Evolutionary conservation across 2,329 filamentous ascomycete species (phyloP).

Genomic region (Emmonsiellopsis sp.): DNA sequence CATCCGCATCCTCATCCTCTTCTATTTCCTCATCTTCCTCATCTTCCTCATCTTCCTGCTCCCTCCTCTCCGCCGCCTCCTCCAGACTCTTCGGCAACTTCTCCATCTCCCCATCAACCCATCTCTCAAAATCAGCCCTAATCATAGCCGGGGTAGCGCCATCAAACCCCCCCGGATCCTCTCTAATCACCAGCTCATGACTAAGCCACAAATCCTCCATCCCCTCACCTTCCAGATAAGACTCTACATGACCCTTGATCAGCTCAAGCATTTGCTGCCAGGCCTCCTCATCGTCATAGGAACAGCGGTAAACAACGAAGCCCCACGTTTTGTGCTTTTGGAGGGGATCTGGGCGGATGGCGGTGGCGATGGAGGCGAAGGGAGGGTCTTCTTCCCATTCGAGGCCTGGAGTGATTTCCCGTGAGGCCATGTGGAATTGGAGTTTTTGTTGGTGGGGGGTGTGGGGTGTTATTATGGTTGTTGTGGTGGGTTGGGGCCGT

Average conservation of each 20-base stretch:
- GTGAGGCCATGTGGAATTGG: no score
- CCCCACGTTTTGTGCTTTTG: slow-evolving; percentile 7
- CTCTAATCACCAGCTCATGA: slow-evolving; percentile 8
- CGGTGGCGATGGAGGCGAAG: not conserved
- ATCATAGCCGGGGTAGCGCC: slow-evolving; percentile 8
- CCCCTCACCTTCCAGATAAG: not conserved
- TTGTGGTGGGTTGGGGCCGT: no score
- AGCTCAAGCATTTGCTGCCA: slow-evolving; percentile 11
- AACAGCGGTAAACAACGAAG: slow-evolving; percentile 12
- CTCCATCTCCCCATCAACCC: slow-evolving; percentile 3
- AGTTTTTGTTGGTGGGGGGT: no score
- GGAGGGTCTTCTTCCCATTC: not conserved
- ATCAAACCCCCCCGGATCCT: slow-evolving; percentile 8
- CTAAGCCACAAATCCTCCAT: slow-evolving; percentile 5
- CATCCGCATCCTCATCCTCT: not conserved
- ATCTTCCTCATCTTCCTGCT: no score
- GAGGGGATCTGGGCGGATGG: not conserved
- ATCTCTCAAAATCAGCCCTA: slow-evolving; percentile 9
- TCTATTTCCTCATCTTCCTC: no score
- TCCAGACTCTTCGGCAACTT: not conserved
- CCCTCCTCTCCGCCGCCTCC: no score
- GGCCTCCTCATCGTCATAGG: slow-evolving; percentile 9
- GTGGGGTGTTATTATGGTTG: no score
- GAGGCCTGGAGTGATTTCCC: no score
- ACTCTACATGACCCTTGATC: slow-evolving; percentile 2